Conservation (phyloP, 768 basidiomycete species). For the Podaxis pistillaris region DNA sequence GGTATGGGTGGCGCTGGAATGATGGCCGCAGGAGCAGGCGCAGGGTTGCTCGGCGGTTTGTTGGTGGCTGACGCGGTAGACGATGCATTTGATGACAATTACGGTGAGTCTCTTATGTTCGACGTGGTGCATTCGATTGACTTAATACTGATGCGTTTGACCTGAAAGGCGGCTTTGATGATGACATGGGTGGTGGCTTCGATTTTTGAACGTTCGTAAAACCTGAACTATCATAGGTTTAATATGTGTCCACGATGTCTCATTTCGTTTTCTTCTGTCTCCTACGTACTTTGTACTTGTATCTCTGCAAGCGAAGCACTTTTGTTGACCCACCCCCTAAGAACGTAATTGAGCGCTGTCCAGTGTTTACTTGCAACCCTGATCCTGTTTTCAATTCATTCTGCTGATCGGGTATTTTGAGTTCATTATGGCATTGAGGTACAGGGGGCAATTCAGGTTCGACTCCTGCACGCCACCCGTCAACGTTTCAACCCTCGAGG, state of each 20-base stretch:
- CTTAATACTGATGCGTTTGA: background rate
- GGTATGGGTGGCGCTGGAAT: slow-evolving; percentile 36
- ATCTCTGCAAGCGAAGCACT: background rate
- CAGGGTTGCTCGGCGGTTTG: slow-evolving; percentile 63
- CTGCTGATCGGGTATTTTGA: no score
- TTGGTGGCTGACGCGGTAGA: slow-evolving; percentile 54
- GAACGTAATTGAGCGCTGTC: background rate
- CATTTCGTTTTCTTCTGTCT: background rate
- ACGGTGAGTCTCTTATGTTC: background rate
- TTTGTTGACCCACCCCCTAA: background rate
- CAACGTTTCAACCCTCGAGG: no score
- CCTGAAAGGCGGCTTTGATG: background rate
- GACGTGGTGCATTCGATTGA: background rate
- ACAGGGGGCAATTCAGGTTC: no score
- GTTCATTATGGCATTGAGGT: no score
- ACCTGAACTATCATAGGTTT: background rate
- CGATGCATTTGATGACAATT: slow-evolving; percentile 25
- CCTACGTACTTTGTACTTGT: background rate
- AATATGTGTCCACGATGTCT: background rate
- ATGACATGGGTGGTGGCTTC: background rate
- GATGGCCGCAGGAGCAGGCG: slow-evolving; percentile 48
- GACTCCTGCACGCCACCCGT: no score
- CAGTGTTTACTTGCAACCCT: no score
- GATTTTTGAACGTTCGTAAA: background rate
- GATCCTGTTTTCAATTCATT: no score